These are phyloP conservation scores for Neotropicomus parvogracilis DNA, from an alignment of 1,284 basidiomycete species.

Conservation along the genomic window DNA sequence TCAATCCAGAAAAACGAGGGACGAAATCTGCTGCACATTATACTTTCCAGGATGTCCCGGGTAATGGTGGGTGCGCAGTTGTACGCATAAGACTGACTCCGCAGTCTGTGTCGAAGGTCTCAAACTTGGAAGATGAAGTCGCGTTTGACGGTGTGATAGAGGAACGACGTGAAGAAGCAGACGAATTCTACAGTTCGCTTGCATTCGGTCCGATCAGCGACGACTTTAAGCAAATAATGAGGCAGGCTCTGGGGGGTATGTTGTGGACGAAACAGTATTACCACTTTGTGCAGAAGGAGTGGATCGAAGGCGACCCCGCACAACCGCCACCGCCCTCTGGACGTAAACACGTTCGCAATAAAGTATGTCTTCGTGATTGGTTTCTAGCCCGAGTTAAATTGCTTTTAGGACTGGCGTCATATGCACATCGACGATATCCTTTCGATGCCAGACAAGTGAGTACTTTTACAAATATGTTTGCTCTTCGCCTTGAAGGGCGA, in stretches of 20 bases:
- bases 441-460: constrained; percentile 96
- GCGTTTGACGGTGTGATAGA: constrained; percentile 88
- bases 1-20: constrained; percentile 85
- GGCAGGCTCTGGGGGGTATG: constrained; percentile 98
- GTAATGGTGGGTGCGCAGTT: constrained; percentile 90
- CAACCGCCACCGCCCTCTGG: constrained; percentile 93
- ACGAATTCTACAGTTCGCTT: constrained; percentile 90
- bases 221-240: constrained; percentile 93
- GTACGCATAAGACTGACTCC: constrained; percentile 93
- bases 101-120: constrained; percentile 68
- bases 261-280: constrained; percentile 99
- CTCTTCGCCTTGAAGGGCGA: constrained; percentile 1
- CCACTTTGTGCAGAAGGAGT: constrained; percentile 93
- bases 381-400: constrained; percentile 1
- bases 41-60: constrained; percentile 82
- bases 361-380: constrained; percentile 39
- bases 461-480: constrained; percentile 1
- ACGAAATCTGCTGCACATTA: constrained; percentile 96
- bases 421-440: constrained; percentile 93
- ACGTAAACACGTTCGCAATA: constrained; percentile 83
- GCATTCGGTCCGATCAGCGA: constrained; percentile 82
- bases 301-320: constrained; percentile 92
- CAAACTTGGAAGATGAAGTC: constrained; percentile 83
- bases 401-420: constrained; percentile 82
- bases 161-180: constrained; percentile 85